Evolutionary conservation across 177 flowering plant genomes (phyloP).

Genomic region (Vitis hybrid): DNA sequence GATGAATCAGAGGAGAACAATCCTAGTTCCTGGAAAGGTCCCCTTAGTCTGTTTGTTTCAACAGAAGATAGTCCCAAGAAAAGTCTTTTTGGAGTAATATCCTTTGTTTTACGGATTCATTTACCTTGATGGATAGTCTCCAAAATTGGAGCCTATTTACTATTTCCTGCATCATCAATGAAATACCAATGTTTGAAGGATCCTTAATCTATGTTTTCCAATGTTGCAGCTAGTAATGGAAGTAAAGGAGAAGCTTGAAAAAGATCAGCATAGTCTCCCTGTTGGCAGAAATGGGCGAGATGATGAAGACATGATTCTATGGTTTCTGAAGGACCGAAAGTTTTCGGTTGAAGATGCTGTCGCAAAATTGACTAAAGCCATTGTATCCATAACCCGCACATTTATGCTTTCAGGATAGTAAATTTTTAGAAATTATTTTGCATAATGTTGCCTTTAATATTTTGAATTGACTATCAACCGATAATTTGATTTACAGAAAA

Average conservation of each 20-base stretch:
- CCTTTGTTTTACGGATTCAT: not conserved
- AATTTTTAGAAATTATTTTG: not conserved
- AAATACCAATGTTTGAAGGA: not conserved
- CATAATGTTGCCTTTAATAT: not conserved
- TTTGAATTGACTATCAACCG: not conserved
- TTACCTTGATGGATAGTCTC: not conserved
- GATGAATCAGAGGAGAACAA: no score
- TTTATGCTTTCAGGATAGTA: constrained; percentile 6
- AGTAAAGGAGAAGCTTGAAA: constrained; percentile 81
- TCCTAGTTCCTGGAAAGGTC: no score
- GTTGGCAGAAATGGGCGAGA: constrained; percentile 88
- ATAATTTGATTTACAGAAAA: not conserved
- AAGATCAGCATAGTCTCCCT: constrained; percentile 62
- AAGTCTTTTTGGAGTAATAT: no score
- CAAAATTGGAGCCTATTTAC: not conserved
- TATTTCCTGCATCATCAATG: not conserved
- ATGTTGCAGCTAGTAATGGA: constrained; percentile 64
- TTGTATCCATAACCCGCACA: constrained; percentile 58
- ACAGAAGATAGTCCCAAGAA: no score
- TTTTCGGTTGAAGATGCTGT: constrained; percentile 68
- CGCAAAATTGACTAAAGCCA: constrained; percentile 75
- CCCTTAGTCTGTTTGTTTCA: no score
- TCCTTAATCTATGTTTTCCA: not conserved
- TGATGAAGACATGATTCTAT: constrained; percentile 88
- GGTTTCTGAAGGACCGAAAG: constrained; percentile 88